phyloP scores from a whole-genome alignment of 345 rosid species.

The Lenwebbia sp. region DNA sequence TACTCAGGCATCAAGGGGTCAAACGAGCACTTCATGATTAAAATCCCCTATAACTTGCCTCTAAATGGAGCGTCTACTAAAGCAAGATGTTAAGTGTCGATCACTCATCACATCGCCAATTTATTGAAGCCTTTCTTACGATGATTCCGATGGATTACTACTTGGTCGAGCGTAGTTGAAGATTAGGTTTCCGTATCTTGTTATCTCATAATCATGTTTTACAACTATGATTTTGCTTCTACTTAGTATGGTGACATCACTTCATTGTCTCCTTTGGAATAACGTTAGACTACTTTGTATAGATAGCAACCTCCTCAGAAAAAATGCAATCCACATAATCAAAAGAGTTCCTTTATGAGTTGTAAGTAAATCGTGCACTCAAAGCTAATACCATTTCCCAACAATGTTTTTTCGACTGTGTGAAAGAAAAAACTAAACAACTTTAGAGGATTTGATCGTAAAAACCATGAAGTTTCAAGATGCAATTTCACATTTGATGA shows the following conservation, averaged over 20 bases:
- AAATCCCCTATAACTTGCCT: too few relatives aligned
- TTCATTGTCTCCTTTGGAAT: background rate
- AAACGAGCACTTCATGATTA: too few relatives aligned
- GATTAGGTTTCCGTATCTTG: background rate
- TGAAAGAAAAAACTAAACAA: background rate
- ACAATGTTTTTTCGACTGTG: too few relatives aligned
- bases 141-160: too few relatives aligned
- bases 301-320: background rate
- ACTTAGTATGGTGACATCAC: background rate
- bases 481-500: background rate
- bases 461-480: background rate
- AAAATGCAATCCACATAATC: background rate
- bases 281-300: background rate
- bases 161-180: too few relatives aligned
- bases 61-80: background rate
- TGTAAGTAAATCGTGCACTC: background rate
- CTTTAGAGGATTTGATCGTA: background rate
- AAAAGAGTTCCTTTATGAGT: background rate
- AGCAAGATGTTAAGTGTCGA: slow-evolving; percentile 7
- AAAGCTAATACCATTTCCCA: background rate
- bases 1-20: too few relatives aligned
- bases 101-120: slow-evolving; percentile 11
- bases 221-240: background rate
- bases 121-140: background rate
- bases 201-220: background rate